A percentile compares a stretch with the other conserved stretches of the same genome.
Conservation (phyloP, 768 basidiomycete genomes). For the Auricularia cornea region DNA sequence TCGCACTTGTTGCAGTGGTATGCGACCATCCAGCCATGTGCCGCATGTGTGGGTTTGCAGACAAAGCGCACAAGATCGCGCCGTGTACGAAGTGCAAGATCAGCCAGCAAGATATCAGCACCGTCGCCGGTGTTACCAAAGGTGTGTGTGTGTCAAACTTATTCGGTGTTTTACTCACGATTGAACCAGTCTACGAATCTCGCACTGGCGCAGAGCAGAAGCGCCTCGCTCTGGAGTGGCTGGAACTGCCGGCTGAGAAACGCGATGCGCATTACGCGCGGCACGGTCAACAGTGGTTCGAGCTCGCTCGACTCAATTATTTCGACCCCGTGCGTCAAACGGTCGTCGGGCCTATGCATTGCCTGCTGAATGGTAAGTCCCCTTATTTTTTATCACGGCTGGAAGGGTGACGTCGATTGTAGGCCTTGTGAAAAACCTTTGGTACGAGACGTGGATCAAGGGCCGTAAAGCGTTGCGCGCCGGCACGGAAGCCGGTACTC, state of each 20-base stretch:
- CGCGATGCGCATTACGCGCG: conserved; percentile 4
- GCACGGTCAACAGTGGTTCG: conserved; percentile 16
- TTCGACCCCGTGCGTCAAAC: conserved; percentile 20
- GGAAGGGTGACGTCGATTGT: neutral
- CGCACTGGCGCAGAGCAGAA: neutral
- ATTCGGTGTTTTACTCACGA: neutral
- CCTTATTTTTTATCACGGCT: too few species aligned
- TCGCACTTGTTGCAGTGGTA: conserved; percentile 19
- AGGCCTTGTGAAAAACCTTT: conserved; percentile 21
- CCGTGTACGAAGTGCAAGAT: conserved; percentile 22
- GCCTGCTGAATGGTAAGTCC: conserved; percentile 13
- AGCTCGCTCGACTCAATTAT: conserved; percentile 22
- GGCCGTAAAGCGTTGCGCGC: neutral
- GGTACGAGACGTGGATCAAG: conserved; percentile 19
- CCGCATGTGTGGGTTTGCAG: conserved; percentile 20
- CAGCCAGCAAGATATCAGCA: conserved; percentile 6
- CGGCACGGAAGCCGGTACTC: neutral
- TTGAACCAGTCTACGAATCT: neutral
- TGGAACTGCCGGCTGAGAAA: neutral
- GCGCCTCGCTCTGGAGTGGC: neutral
- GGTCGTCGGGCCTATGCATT: conserved; percentile 27
- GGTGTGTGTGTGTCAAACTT: neutral
- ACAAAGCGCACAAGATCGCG: conserved; percentile 16
- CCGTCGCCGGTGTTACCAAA: neutral
- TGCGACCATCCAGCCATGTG: conserved; percentile 24